Conservation (phyloP, 139 green algal species). For the Tetradesmus lagerheimii region DNA sequence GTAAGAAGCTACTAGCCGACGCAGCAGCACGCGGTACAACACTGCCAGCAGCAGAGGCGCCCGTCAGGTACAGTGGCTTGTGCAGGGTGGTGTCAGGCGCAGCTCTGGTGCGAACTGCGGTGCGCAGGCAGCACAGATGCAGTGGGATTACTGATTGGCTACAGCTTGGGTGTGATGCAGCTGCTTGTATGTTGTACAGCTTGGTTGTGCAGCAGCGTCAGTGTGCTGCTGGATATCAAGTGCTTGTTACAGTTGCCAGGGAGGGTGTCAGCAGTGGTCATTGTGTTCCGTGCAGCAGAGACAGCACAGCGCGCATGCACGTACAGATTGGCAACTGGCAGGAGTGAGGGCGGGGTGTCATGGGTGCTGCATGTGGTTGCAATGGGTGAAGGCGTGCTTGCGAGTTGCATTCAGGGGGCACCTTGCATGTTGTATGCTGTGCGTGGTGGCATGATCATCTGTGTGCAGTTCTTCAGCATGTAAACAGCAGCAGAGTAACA, state of each 20-base stretch:
- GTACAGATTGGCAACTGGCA: background rate
- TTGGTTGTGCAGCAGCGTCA: background rate
- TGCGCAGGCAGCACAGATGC: background rate
- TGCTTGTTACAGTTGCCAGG: no score
- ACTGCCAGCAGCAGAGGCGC: conserved; percentile 1
- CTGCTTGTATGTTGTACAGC: background rate
- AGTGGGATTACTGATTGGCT: background rate
- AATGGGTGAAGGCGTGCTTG: background rate
- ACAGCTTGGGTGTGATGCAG: background rate
- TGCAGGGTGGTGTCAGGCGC: background rate
- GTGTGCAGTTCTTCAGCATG: background rate
- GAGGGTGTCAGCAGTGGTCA: no score
- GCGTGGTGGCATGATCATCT: background rate
- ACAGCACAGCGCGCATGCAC: background rate
- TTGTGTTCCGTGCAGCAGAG: background rate
- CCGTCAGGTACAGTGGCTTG: conserved; percentile 44
- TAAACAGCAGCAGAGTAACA: background rate
- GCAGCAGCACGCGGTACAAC: conserved; percentile 13
- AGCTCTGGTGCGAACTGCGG: background rate
- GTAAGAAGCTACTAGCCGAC: conserved; percentile 56
- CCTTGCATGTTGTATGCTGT: no score
- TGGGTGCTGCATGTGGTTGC: background rate
- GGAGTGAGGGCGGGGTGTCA: no score
- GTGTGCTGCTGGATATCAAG: no score
- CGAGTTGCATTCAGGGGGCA: background rate